Percentiles rank a stretch among this genome's conserved stretches.
Conservation (phyloP, 2,329 filamentous ascomycete species). For the Lojkania enalia region DNA sequence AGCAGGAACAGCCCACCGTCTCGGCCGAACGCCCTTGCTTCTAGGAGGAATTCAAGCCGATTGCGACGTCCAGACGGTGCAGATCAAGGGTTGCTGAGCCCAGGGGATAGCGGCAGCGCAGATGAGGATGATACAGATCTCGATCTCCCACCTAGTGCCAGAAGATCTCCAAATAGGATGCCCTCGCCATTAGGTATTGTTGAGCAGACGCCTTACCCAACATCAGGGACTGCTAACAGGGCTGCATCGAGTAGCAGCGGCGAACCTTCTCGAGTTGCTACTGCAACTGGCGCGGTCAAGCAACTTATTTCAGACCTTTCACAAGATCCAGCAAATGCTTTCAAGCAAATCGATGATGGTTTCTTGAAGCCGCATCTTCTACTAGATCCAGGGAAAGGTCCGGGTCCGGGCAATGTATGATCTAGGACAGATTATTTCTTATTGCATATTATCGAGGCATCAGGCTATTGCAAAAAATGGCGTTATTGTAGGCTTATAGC, state of each 20-base stretch:
- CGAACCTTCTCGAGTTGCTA: slow-evolving; percentile 53
- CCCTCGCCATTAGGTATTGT: slow-evolving; percentile 32
- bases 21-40: slow-evolving; percentile 47
- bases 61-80: slow-evolving; percentile 52
- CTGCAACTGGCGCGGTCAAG: slow-evolving; percentile 74
- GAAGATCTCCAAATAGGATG: slow-evolving; percentile 48
- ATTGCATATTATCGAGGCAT: slow-evolving; percentile 8
- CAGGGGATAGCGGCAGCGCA: slow-evolving; percentile 52
- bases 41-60: slow-evolving; percentile 58
- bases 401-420: slow-evolving; percentile 41
- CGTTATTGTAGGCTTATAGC: slow-evolving; percentile 5
- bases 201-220: slow-evolving; percentile 43
- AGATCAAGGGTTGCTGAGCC: slow-evolving; percentile 59
- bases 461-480: slow-evolving; percentile 1
- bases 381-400: slow-evolving; percentile 63
- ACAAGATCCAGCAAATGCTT: slow-evolving; percentile 87
- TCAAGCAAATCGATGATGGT: slow-evolving; percentile 90
- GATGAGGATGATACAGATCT: slow-evolving; percentile 60
- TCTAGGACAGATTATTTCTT: slow-evolving; percentile 8
- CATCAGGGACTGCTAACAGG: slow-evolving; percentile 38
- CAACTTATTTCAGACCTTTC: slow-evolving; percentile 76
- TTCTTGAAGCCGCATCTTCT: slow-evolving; percentile 92
- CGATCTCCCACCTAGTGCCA: slow-evolving; percentile 62
- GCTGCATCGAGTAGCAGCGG: slow-evolving; percentile 20
- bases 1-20: slow-evolving; percentile 54